Base-by-base conservation (phyloP, 176 grass and related monocot species). In the Zizania latifolia region DNA sequence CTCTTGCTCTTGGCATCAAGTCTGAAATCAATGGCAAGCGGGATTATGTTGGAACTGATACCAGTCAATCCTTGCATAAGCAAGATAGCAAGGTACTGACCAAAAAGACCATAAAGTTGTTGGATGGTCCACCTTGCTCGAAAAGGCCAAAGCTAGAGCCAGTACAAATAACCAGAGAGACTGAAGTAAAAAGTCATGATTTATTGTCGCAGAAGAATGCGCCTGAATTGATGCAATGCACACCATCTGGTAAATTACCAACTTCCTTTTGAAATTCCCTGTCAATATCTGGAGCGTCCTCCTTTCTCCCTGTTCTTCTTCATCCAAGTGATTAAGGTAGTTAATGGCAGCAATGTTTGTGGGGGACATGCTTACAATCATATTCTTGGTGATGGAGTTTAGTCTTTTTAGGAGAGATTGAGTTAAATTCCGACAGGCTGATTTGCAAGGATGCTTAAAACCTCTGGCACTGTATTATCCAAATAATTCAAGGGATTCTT, bases 101-200 rank as follows among this genome's bases (percentile, higher is more conserved):
- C 17, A 96, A 96, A 85, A 92, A 88, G 77, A 87, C 89, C 48
- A 85, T 89, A 74, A 96, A 96, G 81, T 82, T 85, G 60, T 81
- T 92, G 65, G 82, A 78, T 50, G 76, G 54, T 41, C 82, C 87
- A 50, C 83, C 86, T 67, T 92, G 86, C 75, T 58, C 89, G 23
- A 96, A 96, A 86, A 89, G 84, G 62, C 89, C 86, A 77, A 96
- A 88, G 71, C 78, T 92, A 67, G 92, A 96, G 76, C 74, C 85
- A 48, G 77, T 68, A 58, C 83, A 86, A 82, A 84, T 40, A 28
- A 3, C 58, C 56, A 62, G 87, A 64, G 71, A 60, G 70, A 56
- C 64, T 75, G 92, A 86, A 71, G 39, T 41, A 36, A 84, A 88
- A 85, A 76, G 53, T 27, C 77, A 65, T 71, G 83, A 85, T 34